A percentile compares a stretch with the other conserved stretches of the same genome.
These are phyloP conservation scores for Trametes polyzona DNA, from an alignment of 1,284 basidiomycete genomes.

Conservation along the genomic window DNA sequence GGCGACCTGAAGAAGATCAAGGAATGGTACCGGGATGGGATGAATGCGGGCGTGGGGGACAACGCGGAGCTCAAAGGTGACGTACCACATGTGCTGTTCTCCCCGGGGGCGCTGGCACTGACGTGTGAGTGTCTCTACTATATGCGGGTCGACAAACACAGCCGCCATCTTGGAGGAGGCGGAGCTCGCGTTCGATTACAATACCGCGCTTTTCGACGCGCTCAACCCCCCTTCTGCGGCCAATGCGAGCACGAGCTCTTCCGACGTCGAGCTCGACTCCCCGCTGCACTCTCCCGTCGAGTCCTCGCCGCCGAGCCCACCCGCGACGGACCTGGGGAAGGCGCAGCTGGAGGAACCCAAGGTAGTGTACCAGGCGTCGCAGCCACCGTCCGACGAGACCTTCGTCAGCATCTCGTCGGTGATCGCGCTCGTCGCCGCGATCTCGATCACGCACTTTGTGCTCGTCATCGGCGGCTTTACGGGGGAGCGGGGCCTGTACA, in stretches of 20 bases:
- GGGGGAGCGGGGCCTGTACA: constrained; percentile 49
- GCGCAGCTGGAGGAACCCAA: constrained; percentile 15
- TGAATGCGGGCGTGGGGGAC: constrained; percentile 68
- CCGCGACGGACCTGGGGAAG: constrained; percentile 24
- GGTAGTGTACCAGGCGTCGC: constrained; percentile 23
- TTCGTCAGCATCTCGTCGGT: constrained; percentile 44
- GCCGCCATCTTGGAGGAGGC: constrained; percentile 63
- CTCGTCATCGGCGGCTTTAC: constrained; percentile 55
- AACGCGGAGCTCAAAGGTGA: constrained; percentile 60
- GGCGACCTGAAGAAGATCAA: constrained; percentile 79
- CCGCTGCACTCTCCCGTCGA: constrained; percentile 21
- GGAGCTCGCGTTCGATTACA: constrained; percentile 69
- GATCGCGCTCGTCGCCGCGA: constrained; percentile 49
- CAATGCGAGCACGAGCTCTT: constrained; percentile 13
- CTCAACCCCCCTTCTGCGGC: constrained; percentile 39
- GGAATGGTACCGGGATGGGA: constrained; percentile 75
- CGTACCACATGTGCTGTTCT: constrained; percentile 15
- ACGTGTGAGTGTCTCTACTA: not conserved
- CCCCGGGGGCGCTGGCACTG: not conserved
- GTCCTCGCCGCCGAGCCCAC: constrained; percentile 28
- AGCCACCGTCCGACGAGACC: constrained; percentile 22
- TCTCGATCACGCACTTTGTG: constrained; percentile 54
- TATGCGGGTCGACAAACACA: constrained; percentile 22
- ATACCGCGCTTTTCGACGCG: constrained; percentile 64
- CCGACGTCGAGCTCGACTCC: constrained; percentile 27